Evolutionary conservation across 208 protist species (phyloP).

Genomic region (Acanthamoeba sp.): DNA sequence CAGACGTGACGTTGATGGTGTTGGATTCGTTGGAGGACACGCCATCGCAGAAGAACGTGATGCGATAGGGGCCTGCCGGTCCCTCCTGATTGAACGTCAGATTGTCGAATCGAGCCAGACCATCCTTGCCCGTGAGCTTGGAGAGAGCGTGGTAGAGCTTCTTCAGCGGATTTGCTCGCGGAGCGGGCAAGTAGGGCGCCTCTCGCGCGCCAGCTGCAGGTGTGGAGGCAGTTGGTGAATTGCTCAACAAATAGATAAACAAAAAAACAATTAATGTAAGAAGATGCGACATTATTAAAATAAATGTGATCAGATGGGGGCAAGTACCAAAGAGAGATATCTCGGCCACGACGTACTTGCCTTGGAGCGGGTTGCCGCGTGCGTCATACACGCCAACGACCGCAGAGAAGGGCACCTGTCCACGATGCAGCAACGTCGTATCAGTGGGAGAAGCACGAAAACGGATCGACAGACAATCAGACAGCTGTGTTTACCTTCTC

Average conservation of each 20-base stretch:
- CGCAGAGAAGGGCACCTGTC: not conserved
- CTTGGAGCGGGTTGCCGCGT: not conserved
- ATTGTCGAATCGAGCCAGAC: constrained; percentile 4
- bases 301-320: not conserved
- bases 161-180: constrained; percentile 6
- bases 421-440: not conserved
- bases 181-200: not conserved
- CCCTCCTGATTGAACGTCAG: constrained; percentile 46
- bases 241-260: not conserved
- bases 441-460: not conserved
- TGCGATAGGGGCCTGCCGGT: not conserved
- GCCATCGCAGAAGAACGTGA: constrained; percentile 65
- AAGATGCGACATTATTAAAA: not conserved
- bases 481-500: not conserved
- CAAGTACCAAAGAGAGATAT: constrained; percentile 36
- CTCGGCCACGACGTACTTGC: constrained; percentile 25
- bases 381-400: constrained; percentile 49
- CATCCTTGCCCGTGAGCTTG: not conserved
- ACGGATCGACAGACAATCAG: not conserved
- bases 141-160: constrained; percentile 55
- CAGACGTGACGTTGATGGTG: constrained; percentile 4
- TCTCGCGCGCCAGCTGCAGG: not conserved
- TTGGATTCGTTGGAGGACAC: constrained; percentile 1
- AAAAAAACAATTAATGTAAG: not conserved
- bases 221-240: too few relatives aligned